Percentiles rank a stretch among this genome's conserved stretches.
Evolutionary conservation across 306 rosid genomes (phyloP).

Genomic region (Vigna nakashimae): DNA sequence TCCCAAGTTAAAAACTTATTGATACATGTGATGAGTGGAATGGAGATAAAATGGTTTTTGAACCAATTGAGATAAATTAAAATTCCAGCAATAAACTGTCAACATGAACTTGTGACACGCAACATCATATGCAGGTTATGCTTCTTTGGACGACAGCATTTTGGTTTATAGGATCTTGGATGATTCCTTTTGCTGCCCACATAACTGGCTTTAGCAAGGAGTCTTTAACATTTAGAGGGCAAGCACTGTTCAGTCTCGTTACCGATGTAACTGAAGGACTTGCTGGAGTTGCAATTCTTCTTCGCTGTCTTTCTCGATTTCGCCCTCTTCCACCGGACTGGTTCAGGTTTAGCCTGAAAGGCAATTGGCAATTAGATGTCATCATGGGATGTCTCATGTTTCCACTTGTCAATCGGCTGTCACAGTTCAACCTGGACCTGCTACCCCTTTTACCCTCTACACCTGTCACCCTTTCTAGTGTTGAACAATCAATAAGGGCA

Average conservation of each 20-base stretch:
- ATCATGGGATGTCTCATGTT: slow-evolving; percentile 88
- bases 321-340: slow-evolving; percentile 95
- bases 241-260: slow-evolving; percentile 85
- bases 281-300: slow-evolving; percentile 83
- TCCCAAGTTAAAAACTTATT: slow-evolving; percentile 23
- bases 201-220: slow-evolving; percentile 79
- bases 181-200: slow-evolving; percentile 87
- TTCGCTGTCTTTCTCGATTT: slow-evolving; percentile 78
- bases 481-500: slow-evolving; percentile 89
- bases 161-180: slow-evolving; percentile 96
- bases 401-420: slow-evolving; percentile 82
- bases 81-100: slow-evolving; percentile 22
- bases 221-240: slow-evolving; percentile 82
- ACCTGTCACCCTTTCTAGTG: slow-evolving; percentile 80
- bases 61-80: slow-evolving; percentile 11
- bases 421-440: slow-evolving; percentile 84
- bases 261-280: slow-evolving; percentile 91
- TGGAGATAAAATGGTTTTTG: slow-evolving; percentile 3
- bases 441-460: slow-evolving; percentile 86
- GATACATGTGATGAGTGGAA: slow-evolving; percentile 18
- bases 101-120: slow-evolving; percentile 24
- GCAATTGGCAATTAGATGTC: slow-evolving; percentile 90
- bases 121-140: slow-evolving; percentile 75
- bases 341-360: slow-evolving; percentile 84
- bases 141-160: slow-evolving; percentile 92